These are phyloP conservation scores for Nitzschia sp. DNA, from an alignment of 108 stramenopile species.

Conservation along the genomic window DNA sequence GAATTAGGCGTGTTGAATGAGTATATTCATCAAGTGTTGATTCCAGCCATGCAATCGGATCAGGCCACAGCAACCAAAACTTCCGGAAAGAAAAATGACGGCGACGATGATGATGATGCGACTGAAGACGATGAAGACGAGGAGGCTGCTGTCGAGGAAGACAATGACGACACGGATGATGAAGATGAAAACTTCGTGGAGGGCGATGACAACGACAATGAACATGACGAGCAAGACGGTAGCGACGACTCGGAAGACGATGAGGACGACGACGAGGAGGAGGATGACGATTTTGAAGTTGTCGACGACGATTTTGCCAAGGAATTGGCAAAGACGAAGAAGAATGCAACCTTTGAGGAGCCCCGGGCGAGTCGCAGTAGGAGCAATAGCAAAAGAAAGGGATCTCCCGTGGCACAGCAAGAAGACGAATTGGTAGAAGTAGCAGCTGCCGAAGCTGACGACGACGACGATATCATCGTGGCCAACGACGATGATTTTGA, in stretches of 20 bases:
- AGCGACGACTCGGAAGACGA: slow-evolving; percentile 38
- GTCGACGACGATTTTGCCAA: slow-evolving; percentile 25
- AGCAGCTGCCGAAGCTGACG: slow-evolving; percentile 2
- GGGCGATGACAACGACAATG: slow-evolving; percentile 16
- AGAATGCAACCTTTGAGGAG: neutral
- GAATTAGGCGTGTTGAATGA: slow-evolving; percentile 64
- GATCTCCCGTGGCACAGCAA: neutral
- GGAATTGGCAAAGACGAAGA: slow-evolving; percentile 8
- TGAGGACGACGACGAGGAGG: slow-evolving; percentile 35
- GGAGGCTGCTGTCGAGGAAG: slow-evolving; percentile 14
- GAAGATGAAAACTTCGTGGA: slow-evolving; percentile 37
- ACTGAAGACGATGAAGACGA: slow-evolving; percentile 25
- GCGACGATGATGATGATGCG: slow-evolving; percentile 24
- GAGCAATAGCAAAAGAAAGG: neutral
- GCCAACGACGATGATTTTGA: slow-evolving; percentile 20
- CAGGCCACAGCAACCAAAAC: slow-evolving; percentile 9
- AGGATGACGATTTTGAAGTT: slow-evolving; percentile 21
- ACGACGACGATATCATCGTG: slow-evolving; percentile 1
- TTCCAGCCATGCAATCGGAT: slow-evolving; percentile 74
- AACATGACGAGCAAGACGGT: slow-evolving; percentile 4
- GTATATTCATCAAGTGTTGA: slow-evolving; percentile 72
- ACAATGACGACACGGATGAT: slow-evolving; percentile 32
- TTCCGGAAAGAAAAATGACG: slow-evolving; percentile 12
- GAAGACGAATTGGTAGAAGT: neutral
- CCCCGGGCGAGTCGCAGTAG: slow-evolving; percentile 15